Evolutionary conservation across 352 stramenopile species (phyloP), one percentile per base, ranked within the genome.

Genomic region (Globisporangium splendens): DNA sequence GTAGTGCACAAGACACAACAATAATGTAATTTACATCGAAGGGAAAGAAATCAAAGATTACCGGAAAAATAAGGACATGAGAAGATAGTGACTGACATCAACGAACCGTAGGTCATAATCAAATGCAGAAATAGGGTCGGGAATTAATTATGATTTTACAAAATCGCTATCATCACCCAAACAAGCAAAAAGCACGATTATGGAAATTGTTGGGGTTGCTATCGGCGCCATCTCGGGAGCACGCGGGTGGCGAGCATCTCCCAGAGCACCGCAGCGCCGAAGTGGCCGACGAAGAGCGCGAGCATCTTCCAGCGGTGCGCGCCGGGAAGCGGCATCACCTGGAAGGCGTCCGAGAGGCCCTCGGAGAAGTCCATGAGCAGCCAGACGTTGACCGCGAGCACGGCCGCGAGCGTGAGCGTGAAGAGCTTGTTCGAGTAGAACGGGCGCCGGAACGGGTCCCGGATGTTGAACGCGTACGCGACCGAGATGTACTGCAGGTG

Each of bases 401-500:
- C 50, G 10, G 60, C 42, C 5, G 70, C 41, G 42, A 73, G 64
- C 46, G 75, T 49, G 6, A 33, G 42, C 15, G 73, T 68, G 49
- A 93, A 89, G 0, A 49, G 48, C 35, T 70, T 69, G 64, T 93
- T 91, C 6, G 69, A 49, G 28, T 83, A 69, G 21, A 88, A 47
- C n/a, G 77, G 75, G 33, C 83, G 72, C 56, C 83, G 77, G 54
- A 86, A 90, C 22, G 54, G 50, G 48, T 93, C 83, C 3, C 75
- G 66, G 13, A 80, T 35, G 57, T 93, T 93, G 56, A 93, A 81
- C 11, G 69, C 69, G 15, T 89, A 53, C 2, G 79, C 83, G 8
- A 84, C 75, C 56, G 90, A 76, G 71, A 77, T 87, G 61, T 90
- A 93, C 66, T 91, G 79, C 39, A 89, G 24, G 62, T 93, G 81